Conservation (phyloP, 139 green algal genomes). For the Micractinium conductrix region DNA sequence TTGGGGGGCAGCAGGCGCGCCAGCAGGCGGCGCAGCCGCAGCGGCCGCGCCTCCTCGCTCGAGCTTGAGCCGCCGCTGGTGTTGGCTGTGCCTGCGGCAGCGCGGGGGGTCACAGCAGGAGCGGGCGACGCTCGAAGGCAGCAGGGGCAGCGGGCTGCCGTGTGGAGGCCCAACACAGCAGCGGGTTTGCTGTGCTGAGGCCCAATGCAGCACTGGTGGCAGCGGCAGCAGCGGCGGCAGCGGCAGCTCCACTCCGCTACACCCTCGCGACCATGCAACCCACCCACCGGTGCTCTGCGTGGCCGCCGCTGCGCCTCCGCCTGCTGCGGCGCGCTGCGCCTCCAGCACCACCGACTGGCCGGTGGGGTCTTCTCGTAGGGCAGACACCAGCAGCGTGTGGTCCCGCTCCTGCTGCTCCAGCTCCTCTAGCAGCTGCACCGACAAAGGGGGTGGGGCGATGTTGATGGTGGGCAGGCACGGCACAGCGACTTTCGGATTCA, state of each 20-base stretch:
- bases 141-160: too few relatives aligned
- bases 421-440: slow-evolving; percentile 16
- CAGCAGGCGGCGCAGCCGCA: slow-evolving; percentile 25
- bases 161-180: too few relatives aligned
- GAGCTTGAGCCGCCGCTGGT: neutral
- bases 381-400: neutral
- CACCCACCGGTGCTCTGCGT: neutral
- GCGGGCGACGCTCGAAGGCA: too few relatives aligned
- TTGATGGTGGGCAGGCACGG: too few relatives aligned
- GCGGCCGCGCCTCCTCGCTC: neutral
- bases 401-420: slow-evolving; percentile 7
- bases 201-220: too few relatives aligned
- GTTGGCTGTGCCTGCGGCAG: too few relatives aligned
- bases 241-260: too few relatives aligned
- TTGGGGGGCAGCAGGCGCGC: slow-evolving; percentile 26
- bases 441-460: neutral
- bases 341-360: neutral
- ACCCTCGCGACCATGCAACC: too few relatives aligned
- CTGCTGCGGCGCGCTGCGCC: neutral
- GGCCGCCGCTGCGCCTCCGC: neutral
- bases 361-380: neutral
- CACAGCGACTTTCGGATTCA: too few relatives aligned
- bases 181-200: too few relatives aligned
- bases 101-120: too few relatives aligned
- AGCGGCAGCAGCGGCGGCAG: too few relatives aligned